Percentiles rank a stretch among this genome's conserved stretches.
Conservation (phyloP, 148 eudicot species). For the Rhododendron kiyosumense region DNA sequence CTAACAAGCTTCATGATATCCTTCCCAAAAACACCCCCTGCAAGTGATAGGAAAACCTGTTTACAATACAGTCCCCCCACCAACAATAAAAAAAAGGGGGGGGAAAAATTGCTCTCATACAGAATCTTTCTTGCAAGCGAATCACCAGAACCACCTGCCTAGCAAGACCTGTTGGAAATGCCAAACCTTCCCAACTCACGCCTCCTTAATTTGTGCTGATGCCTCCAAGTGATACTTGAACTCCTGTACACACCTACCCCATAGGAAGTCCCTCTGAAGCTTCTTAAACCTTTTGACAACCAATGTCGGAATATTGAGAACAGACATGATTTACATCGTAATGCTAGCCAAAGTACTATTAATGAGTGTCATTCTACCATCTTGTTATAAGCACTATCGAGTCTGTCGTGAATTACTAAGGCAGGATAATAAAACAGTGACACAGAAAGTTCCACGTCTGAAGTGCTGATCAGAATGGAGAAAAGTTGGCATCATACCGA, state of each 20-base stretch:
- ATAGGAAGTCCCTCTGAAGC: not conserved
- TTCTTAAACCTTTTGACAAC: not conserved
- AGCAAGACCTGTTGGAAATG: not conserved
- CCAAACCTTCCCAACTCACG: not conserved
- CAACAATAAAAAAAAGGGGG: not conserved
- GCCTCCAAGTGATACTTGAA: not conserved
- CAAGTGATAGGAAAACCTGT: not conserved
- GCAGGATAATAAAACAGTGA: not conserved
- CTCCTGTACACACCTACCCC: not conserved
- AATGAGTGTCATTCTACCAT: not conserved
- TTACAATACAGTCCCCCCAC: not conserved
- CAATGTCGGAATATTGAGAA: not conserved
- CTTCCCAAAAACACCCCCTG: not conserved
- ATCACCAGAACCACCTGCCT: not conserved
- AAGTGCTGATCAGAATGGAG: not conserved
- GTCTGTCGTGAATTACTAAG: not conserved
- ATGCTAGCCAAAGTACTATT: not conserved
- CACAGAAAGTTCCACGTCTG: not conserved
- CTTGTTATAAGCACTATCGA: not conserved
- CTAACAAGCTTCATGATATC: not conserved
- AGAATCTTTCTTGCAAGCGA: not conserved
- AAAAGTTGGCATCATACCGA: not conserved
- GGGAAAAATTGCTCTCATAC: not conserved
- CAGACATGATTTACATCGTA: not conserved
- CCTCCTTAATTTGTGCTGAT: not conserved